A percentile compares a stretch with the other conserved stretches of the same genome.
phyloP scores from a whole-genome alignment of 2,329 filamentous ascomycete genomes.

The Clonostachys rhizophaga region DNA sequence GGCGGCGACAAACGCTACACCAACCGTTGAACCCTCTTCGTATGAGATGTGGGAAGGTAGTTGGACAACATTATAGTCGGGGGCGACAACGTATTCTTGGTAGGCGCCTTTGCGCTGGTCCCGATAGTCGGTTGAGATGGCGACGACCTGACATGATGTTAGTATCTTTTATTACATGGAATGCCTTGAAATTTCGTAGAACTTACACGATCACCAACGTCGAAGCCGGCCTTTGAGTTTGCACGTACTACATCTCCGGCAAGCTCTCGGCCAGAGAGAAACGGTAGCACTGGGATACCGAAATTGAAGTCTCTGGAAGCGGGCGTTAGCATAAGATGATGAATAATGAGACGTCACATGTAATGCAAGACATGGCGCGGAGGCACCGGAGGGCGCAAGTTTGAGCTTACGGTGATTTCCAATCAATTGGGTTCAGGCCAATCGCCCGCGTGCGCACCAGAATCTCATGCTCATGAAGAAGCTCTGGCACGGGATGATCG shows the following conservation, averaged over 20 bases:
- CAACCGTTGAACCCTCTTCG: slow-evolving; percentile 56
- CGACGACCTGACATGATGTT: slow-evolving; percentile 39
- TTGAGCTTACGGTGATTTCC: slow-evolving; percentile 61
- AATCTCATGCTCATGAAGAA: slow-evolving; percentile 38
- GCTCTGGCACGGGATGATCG: slow-evolving; percentile 37
- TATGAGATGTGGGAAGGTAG: slow-evolving; percentile 49
- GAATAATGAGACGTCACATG: background rate
- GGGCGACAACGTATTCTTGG: slow-evolving; percentile 64
- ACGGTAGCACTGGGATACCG: slow-evolving; percentile 62
- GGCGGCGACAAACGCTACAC: slow-evolving; percentile 69
- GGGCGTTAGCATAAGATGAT: no score
- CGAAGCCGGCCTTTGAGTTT: slow-evolving; percentile 37
- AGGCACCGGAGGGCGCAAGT: background rate
- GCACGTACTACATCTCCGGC: slow-evolving; percentile 55
- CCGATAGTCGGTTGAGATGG: slow-evolving; percentile 71
- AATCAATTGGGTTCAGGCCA: slow-evolving; percentile 73
- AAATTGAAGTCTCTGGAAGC: slow-evolving; percentile 61
- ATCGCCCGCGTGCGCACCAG: slow-evolving; percentile 61
- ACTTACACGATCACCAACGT: slow-evolving; percentile 46
- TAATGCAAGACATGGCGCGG: background rate
- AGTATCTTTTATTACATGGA: background rate
- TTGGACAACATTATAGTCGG: slow-evolving; percentile 59
- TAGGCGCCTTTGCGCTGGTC: slow-evolving; percentile 69
- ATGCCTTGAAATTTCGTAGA: background rate
- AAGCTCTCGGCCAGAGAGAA: slow-evolving; percentile 66